These are phyloP conservation scores for Saposhnikovia divaricata DNA, from an alignment of 129 eudicot species.

Conservation along the genomic window DNA sequence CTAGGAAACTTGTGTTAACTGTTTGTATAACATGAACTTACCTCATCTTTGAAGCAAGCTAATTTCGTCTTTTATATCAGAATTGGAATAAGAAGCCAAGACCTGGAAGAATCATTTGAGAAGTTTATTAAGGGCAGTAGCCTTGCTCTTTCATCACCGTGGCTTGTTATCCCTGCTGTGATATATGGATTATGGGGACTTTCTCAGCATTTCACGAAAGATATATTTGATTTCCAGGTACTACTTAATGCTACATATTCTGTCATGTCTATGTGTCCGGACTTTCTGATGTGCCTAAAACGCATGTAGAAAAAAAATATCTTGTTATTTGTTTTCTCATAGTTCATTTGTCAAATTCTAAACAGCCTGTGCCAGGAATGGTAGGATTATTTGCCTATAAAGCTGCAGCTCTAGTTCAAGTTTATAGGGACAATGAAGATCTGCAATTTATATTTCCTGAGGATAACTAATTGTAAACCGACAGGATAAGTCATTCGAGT, in stretches of 20 bases:
- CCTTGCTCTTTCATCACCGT: constrained; percentile 83
- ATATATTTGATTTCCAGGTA: constrained; percentile 75
- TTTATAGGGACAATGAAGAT: constrained; percentile 90
- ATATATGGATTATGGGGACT: constrained; percentile 87
- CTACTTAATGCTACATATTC: neutral
- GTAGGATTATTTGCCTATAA: constrained; percentile 90
- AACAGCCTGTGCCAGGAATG: constrained; percentile 86
- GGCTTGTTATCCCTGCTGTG: constrained; percentile 88
- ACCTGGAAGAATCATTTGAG: constrained; percentile 61
- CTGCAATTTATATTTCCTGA: constrained; percentile 70
- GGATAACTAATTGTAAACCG: constrained; percentile 21
- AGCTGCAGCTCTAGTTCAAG: constrained; percentile 96
- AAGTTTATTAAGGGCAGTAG: constrained; percentile 66
- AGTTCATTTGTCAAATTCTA: constrained; percentile 6
- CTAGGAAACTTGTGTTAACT: neutral
- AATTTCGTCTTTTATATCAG: constrained; percentile 25
- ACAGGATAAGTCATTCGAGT: constrained; percentile 3
- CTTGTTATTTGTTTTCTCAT: neutral
- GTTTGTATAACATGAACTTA: neutral
- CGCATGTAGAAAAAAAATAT: neutral
- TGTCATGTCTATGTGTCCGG: neutral
- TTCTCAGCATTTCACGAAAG: constrained; percentile 63
- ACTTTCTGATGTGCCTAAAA: neutral
- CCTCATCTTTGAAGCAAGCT: neutral
- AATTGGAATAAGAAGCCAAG: constrained; percentile 87